phyloP scores from a whole-genome alignment of 768 basidiomycete species.

The Leucocoprinus sp. region DNA sequence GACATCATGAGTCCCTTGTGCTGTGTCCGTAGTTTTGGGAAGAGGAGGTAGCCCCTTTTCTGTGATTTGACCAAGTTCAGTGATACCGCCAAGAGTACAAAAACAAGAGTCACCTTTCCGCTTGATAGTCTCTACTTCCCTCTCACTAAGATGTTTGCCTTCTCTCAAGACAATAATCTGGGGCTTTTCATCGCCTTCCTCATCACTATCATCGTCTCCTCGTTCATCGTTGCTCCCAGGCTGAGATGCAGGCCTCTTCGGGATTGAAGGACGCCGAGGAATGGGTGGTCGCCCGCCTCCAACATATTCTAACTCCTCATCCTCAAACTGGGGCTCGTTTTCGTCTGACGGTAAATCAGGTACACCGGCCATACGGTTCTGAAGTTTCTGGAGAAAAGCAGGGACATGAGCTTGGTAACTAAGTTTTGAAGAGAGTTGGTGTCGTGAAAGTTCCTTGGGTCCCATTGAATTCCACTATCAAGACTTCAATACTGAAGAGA shows the following conservation, averaged over 20 bases:
- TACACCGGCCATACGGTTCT: conserved; percentile 52
- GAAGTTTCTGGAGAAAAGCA: conserved; percentile 56
- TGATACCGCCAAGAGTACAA: not conserved
- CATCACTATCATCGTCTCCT: conserved; percentile 39
- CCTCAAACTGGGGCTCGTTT: conserved; percentile 28
- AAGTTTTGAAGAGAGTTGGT: conserved; percentile 66
- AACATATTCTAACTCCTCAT: conserved; percentile 50
- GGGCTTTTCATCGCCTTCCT: conserved; percentile 70
- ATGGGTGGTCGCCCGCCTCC: conserved; percentile 69
- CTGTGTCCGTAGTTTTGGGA: conserved; percentile 26
- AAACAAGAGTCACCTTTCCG: conserved; percentile 59
- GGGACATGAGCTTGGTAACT: conserved; percentile 56
- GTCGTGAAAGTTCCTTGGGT: conserved; percentile 58
- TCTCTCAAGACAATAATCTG: conserved; percentile 84
- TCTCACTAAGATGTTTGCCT: conserved; percentile 77
- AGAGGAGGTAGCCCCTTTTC: conserved; percentile 57
- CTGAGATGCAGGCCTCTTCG: conserved; percentile 57
- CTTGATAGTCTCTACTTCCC: conserved; percentile 71
- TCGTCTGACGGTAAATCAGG: conserved; percentile 39
- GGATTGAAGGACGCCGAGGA: conserved; percentile 64
- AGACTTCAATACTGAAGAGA: not conserved
- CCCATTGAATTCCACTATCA: conserved; percentile 22
- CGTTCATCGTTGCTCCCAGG: conserved; percentile 48
- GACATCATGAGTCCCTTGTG: conserved; percentile 18
- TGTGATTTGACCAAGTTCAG: too few species aligned